Conservation (phyloP, 2,329 filamentous ascomycete genomes). For the Ophiostoma populinum region DNA sequence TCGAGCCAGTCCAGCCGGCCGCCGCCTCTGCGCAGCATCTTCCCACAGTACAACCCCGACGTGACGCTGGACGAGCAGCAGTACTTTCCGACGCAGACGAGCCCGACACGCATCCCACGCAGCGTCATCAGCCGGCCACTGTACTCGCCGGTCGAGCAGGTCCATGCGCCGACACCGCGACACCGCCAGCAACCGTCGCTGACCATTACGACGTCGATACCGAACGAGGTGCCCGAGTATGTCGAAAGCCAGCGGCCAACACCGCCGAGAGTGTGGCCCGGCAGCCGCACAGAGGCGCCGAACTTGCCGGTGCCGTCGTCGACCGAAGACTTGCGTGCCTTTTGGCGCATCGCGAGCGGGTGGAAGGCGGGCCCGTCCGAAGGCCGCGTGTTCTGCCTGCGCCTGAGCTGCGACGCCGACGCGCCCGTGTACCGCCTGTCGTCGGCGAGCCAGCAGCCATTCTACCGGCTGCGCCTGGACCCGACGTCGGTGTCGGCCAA, state of each 20-base stretch:
- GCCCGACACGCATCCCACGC: conserved; percentile 44
- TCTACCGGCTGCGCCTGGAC: conserved; percentile 49
- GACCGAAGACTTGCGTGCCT: conserved; percentile 42
- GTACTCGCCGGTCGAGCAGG: conserved; percentile 28
- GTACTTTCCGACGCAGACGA: conserved; percentile 51
- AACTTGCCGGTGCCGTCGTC: conserved; percentile 32
- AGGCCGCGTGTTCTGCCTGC: conserved; percentile 41
- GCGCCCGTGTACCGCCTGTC: conserved; percentile 51
- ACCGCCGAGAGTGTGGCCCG: not conserved
- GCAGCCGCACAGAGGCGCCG: not conserved
- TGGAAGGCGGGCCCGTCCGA: conserved; percentile 45
- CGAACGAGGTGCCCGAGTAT: too few species aligned
- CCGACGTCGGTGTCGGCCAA: conserved; percentile 46
- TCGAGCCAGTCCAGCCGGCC: conserved; percentile 11
- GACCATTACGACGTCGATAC: too few species aligned
- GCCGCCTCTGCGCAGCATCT: conserved; percentile 49
- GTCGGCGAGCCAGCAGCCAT: conserved; percentile 42
- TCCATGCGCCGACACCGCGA: too few species aligned
- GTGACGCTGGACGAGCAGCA: conserved; percentile 48
- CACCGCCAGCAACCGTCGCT: not conserved
- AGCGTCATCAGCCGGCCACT: conserved; percentile 48
- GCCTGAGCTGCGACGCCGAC: conserved; percentile 36
- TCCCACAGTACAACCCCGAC: conserved; percentile 55
- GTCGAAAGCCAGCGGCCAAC: too few species aligned
- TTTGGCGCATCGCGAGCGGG: conserved; percentile 55